A percentile compares a stretch with the other conserved stretches of the same genome.
Conservation (phyloP, 257 asterid species). For the Rubia yunnanensis region DNA sequence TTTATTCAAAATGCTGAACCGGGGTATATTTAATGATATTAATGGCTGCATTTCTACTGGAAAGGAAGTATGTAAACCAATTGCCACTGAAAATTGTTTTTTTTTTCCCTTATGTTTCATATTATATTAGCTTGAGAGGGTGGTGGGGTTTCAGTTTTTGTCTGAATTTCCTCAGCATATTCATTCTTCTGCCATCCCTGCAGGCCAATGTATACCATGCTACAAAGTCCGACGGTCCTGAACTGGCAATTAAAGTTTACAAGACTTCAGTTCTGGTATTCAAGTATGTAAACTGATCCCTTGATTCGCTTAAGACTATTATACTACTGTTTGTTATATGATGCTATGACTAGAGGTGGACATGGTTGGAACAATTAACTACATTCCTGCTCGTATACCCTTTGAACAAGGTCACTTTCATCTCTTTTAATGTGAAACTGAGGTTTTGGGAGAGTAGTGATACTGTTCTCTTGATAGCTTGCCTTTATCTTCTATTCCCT, state of each 20-base stretch:
- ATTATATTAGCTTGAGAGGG: background rate
- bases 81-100: background rate
- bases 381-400: background rate
- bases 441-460: background rate
- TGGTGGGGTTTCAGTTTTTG: background rate
- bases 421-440: background rate
- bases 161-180: constrained; percentile 10
- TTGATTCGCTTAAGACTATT: constrained; percentile 8
- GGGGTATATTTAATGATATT: constrained; percentile 69
- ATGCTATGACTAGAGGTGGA: background rate
- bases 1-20: constrained; percentile 81
- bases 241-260: constrained; percentile 83
- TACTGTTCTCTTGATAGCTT: background rate
- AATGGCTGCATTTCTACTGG: constrained; percentile 99
- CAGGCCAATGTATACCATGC: constrained; percentile 99
- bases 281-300: constrained; percentile 46
- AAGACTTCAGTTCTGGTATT: constrained; percentile 89
- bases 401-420: background rate
- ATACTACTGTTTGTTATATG: background rate
- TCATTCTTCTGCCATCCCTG: constrained; percentile 5
- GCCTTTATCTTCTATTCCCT: background rate
- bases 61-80: constrained; percentile 59
- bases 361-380: background rate
- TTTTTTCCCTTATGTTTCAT: background rate
- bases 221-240: constrained; percentile 72